These are phyloP conservation scores for Macrophomina phaseolina DNA, from an alignment of 2,329 filamentous ascomycete genomes.

Conservation along the genomic window DNA sequence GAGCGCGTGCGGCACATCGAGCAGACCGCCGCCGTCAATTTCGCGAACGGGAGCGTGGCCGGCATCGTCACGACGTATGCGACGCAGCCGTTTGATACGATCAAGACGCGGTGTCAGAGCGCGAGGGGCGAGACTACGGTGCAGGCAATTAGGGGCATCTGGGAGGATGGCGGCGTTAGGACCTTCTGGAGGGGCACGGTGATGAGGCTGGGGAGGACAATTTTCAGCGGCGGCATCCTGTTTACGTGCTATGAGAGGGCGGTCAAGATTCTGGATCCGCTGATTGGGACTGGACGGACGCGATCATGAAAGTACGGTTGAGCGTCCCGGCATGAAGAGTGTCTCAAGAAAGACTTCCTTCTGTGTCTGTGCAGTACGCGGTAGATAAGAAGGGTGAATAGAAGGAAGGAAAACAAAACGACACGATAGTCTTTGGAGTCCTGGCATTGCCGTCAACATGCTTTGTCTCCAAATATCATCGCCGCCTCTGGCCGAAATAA, in stretches of 20 bases:
- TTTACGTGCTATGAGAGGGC: conserved; percentile 18
- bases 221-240: conserved; percentile 64
- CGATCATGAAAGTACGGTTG: no score
- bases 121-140: conserved; percentile 62
- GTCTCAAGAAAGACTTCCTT: no score
- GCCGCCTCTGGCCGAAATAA: no score
- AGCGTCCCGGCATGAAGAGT: no score
- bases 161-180: conserved; percentile 62
- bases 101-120: conserved; percentile 68
- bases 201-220: conserved; percentile 68
- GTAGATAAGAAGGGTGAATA: no score
- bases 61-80: conserved; percentile 65
- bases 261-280: conserved; percentile 7
- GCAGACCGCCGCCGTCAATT: conserved; percentile 61
- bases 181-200: conserved; percentile 72
- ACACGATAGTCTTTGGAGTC: no score
- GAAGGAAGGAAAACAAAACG: no score
- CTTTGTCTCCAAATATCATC: no score
- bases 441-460: no score
- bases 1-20: conserved; percentile 54
- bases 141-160: conserved; percentile 62
- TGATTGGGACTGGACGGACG: conserved; percentile 5
- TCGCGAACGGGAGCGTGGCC: conserved; percentile 66
- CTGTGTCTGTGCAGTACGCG: no score
- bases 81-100: conserved; percentile 67